Percentiles rank a stretch among this genome's conserved stretches.
Conservation (phyloP, 2,329 filamentous ascomycete genomes). For the Aspergillus carbonarius region DNA sequence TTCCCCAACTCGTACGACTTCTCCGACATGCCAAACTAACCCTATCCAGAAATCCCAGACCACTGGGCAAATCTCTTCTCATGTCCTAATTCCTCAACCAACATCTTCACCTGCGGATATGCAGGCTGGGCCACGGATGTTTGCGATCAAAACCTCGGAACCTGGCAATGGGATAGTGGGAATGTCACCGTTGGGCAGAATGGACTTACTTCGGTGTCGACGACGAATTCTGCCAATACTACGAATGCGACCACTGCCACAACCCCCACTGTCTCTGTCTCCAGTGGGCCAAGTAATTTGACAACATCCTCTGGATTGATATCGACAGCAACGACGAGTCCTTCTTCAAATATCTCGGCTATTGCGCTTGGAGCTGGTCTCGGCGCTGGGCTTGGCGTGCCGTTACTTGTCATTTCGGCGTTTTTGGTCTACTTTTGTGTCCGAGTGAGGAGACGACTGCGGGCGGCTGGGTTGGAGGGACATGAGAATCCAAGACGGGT, state of each 20-base stretch:
- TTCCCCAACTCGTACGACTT: too few relatives aligned
- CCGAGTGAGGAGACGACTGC: background rate
- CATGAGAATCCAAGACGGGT: background rate
- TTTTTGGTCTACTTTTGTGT: background rate
- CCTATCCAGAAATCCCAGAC: slow-evolving; percentile 1
- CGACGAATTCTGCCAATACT: background rate
- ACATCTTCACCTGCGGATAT: slow-evolving; percentile 12
- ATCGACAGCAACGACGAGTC: too few relatives aligned
- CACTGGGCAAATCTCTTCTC: slow-evolving; percentile 15
- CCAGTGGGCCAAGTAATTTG: background rate
- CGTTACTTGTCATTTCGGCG: background rate
- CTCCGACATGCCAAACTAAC: background rate
- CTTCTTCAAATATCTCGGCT: background rate
- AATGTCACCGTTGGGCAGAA: slow-evolving; percentile 2
- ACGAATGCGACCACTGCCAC: background rate
- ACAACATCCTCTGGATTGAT: background rate
- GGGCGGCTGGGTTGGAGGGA: background rate
- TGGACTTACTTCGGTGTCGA: background rate
- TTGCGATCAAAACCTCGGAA: slow-evolving; percentile 2
- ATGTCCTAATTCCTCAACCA: slow-evolving; percentile 6
- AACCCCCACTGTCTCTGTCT: too few relatives aligned
- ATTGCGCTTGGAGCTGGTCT: background rate
- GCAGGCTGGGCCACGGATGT: slow-evolving; percentile 9
- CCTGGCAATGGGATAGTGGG: slow-evolving; percentile 5
- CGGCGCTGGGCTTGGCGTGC: background rate